Base-by-base conservation (phyloP, 1,284 basidiomycete genomes). In the Leccinum fuscescens region DNA sequence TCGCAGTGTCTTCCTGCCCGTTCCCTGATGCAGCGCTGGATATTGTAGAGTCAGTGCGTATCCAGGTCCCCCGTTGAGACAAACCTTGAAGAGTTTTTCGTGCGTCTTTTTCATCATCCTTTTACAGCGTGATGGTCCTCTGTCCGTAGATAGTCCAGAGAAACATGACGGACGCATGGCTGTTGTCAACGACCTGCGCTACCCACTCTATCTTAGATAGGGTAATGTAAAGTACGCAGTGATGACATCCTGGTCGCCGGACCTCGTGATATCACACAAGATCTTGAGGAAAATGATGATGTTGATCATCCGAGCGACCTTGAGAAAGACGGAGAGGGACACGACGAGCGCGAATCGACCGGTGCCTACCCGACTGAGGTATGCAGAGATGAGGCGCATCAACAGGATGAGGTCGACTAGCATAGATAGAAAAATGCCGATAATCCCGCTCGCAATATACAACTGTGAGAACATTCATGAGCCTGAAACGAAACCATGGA, bases 141-240 rank as follows among this genome's bases (percentile, higher is more conserved):
- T 14, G 54, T n/a, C 54, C 4, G 11, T 7, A 56, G 29, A 71
- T 59, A 7, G 63, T 57, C 65, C 69, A 68, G 1, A 71, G 55
- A 27, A 69, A 69, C 6, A 56, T 54, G 1, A 66, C 44, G 5
- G 69, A 67, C 5, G 63, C 67, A 49, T 66, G 67, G 15, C 69
- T 70, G 17, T 73, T 70, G 33, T 70, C 69, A 22, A 67, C 55
- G 48, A 73, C 33, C 59, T 74, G 72, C 15, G 65, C 58, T n/a
- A 62, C 65, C 74, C 74, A 76, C 59, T 74, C 74, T 1, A 76
- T 73, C 55, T 76, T 7, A 76, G 56, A 55, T 68, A 76, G 3
- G 69, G 74, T 3, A 57, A 63, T 11, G 62, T 31, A 14, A 49
- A 56, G 72, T 72, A 75, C 5, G 61, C 52, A 7, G 56, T 2